Evolutionary conservation across 2,329 filamentous ascomycete genomes (phyloP).

Genomic region (Neocatenulostroma microsporum): DNA sequence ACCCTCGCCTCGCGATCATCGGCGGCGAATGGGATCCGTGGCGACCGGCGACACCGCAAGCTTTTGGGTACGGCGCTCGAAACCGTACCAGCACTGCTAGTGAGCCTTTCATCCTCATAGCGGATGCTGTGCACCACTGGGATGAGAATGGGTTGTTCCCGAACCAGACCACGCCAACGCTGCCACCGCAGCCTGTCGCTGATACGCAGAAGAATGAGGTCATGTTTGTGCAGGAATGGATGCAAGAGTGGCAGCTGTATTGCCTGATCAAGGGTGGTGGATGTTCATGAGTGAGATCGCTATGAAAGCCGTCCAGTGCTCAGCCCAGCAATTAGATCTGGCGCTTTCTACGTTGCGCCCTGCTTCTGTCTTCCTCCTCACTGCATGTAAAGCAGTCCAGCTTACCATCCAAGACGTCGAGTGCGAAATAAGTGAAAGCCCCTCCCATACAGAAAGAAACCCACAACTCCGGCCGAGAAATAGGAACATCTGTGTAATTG

Average conservation of each 20-base stretch:
- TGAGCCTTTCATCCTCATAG: slow-evolving; percentile 67
- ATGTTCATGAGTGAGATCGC: slow-evolving; percentile 8
- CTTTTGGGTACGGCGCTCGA: slow-evolving; percentile 45
- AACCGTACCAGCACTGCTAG: slow-evolving; percentile 52
- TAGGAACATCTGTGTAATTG: too few species aligned
- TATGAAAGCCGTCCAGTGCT: too few species aligned
- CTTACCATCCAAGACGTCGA: too few species aligned
- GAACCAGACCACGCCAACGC: slow-evolving; percentile 50
- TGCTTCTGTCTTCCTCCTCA: too few species aligned
- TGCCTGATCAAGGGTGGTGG: slow-evolving; percentile 6
- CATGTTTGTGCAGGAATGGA: slow-evolving; percentile 59
- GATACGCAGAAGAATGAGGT: slow-evolving; percentile 53
- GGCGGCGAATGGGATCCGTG: slow-evolving; percentile 76
- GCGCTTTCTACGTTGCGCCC: too few species aligned
- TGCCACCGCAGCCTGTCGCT: slow-evolving; percentile 54
- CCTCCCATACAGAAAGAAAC: too few species aligned
- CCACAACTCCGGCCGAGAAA: too few species aligned
- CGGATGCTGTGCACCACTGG: slow-evolving; percentile 68
- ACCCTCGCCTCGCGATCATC: slow-evolving; percentile 66
- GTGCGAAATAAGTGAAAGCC: too few species aligned
- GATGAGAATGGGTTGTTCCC: slow-evolving; percentile 36
- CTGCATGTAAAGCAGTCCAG: too few species aligned
- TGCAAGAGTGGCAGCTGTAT: slow-evolving; percentile 49
- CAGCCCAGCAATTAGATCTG: too few species aligned
- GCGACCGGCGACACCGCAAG: slow-evolving; percentile 65